Evolutionary conservation across 306 rosid species (phyloP), one percentile per base, ranked within the genome.

Genomic region (Clitoria ternatea): DNA sequence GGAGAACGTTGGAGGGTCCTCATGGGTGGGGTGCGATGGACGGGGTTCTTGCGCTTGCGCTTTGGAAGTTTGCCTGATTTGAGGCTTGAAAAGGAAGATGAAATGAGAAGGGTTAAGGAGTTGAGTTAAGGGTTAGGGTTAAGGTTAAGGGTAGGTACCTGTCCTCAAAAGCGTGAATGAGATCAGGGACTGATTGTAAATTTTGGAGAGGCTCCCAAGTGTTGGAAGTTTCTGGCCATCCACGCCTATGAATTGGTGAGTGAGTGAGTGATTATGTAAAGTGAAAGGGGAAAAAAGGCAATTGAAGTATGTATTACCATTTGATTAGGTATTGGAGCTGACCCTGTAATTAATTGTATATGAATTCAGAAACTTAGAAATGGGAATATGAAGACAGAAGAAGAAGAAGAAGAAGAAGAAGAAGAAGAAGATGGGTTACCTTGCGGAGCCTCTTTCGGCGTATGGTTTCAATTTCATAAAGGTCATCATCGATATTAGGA

Each of bases 151-250:
- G 20, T 0, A 27, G 0, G 7, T 57, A 92, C 98, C 96, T 84
- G 61, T 85, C 86, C 64, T 92, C 97, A 77, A 93, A 93, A 17
- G 91, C 82, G 13, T 90, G 86, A 15, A 93, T 76, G 71, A 93
- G 83, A 82, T 93, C 98, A 1, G 93, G 84, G 53, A 89, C 87
- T n/a, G 93, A 77, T 77, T 84, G 90, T 63, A 93, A 92, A 87
- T 93, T 93, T 66, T 88, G 89, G 79, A 87, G 74, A 5, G 98
- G 98, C 80, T 93, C 98, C 98, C 98, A 93, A 14, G 98, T 93
- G 74, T 88, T 93, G 72, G 96, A 93, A 2, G 93, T 78, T 80
- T 93, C 98, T 0, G 98, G 89, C 98, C 98, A 93, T 50, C 90
- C 96, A 4, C 89, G 91, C 98, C 98, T 92, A 27, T 60, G 5